phyloP scores from a whole-genome alignment of 192 early-diverging fungal species.

The Coemansia furcata region DNA sequence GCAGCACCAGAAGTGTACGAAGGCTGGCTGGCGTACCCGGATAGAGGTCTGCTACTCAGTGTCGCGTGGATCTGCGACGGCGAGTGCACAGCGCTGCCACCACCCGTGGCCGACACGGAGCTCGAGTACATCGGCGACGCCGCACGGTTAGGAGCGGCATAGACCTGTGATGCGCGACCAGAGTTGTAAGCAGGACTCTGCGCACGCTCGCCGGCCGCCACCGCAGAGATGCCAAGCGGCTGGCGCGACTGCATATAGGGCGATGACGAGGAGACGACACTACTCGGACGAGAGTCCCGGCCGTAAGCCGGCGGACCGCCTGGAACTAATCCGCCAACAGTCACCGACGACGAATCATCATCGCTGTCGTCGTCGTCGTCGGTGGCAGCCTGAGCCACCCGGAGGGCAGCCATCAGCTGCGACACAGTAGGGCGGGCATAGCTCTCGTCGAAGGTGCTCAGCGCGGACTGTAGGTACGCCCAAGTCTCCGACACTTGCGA shows the following conservation, averaged over 20 bases:
- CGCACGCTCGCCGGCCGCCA: not conserved
- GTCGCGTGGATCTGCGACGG: slow-evolving; percentile 5
- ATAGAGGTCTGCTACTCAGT: not conserved
- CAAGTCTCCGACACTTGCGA: slow-evolving; percentile 33
- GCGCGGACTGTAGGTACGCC: slow-evolving; percentile 29
- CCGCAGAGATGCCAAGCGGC: not conserved
- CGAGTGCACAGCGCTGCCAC: slow-evolving; percentile 12
- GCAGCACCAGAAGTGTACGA: not conserved
- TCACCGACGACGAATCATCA: not conserved
- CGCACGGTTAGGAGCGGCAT: slow-evolving; percentile 14
- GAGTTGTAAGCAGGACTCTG: slow-evolving; percentile 15
- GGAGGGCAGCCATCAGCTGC: slow-evolving; percentile 30
- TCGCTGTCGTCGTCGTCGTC: slow-evolving; percentile 22
- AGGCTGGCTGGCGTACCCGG: slow-evolving; percentile 2
- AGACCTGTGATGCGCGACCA: not conserved
- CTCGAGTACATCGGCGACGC: slow-evolving; percentile 10
- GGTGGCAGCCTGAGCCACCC: slow-evolving; percentile 6
- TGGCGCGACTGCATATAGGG: slow-evolving; percentile 22
- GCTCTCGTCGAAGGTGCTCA: not conserved
- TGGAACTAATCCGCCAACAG: not conserved
- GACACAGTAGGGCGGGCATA: slow-evolving; percentile 6
- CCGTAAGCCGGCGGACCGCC: not conserved
- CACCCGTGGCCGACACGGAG: slow-evolving; percentile 2
- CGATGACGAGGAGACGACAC: slow-evolving; percentile 16
- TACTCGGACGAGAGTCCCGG: slow-evolving; percentile 14